These are phyloP conservation scores for Phytophthora pistaciae DNA, from an alignment of 352 stramenopile genomes.

Conservation along the genomic window DNA sequence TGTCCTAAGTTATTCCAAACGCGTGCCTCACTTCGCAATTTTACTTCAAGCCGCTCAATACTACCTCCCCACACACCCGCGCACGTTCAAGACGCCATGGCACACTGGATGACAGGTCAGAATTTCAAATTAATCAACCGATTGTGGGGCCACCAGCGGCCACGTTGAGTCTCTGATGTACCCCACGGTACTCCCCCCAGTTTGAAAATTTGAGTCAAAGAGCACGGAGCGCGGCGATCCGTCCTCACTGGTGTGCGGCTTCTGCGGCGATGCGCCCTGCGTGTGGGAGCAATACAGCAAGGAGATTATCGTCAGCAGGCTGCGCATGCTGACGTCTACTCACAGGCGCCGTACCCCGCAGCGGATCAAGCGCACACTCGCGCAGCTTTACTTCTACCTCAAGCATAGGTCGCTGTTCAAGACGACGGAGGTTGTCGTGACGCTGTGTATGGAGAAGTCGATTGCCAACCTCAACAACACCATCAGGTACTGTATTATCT, in stretches of 20 bases:
- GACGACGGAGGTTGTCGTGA: background rate
- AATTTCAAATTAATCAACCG: background rate
- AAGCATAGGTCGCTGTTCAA: background rate
- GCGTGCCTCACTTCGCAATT: no score
- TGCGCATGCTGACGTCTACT: background rate
- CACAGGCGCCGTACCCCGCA: background rate
- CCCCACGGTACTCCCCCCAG: background rate
- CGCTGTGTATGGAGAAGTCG: conserved; percentile 8
- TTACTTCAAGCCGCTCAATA: no score
- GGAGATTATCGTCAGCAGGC: conserved; percentile 5
- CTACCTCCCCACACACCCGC: no score
- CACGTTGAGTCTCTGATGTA: background rate
- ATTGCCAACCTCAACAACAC: conserved; percentile 1
- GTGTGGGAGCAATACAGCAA: conserved; percentile 3
- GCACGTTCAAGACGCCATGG: no score
- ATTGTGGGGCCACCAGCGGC: background rate
- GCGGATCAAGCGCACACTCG: background rate
- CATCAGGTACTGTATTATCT: background rate
- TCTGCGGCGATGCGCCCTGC: conserved; percentile 7
- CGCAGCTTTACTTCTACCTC: conserved; percentile 5
- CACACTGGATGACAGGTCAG: no score
- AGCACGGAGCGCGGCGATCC: background rate
- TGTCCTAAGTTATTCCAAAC: no score
- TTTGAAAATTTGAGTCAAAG: background rate
- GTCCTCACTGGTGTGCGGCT: background rate